phyloP scores from a whole-genome alignment of 371 early-diverging fungal genomes.

The Apophysomyces trapeziformis region DNA sequence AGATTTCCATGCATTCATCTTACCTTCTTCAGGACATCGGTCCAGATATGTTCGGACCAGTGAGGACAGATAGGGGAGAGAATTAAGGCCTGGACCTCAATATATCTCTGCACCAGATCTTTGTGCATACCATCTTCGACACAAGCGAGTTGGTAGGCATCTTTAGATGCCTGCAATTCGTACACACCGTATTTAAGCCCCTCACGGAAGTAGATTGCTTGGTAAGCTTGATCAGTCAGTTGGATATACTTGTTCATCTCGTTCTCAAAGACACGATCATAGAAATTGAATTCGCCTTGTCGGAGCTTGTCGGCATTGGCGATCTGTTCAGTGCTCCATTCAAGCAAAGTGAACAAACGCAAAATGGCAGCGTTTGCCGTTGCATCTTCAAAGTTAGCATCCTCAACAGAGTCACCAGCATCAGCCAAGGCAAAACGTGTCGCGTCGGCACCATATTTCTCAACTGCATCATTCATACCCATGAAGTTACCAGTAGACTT shows the following conservation, averaged over 20 bases:
- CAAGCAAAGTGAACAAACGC: constrained; percentile 90
- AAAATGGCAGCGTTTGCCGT: constrained; percentile 98
- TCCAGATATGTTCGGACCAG: constrained; percentile 93
- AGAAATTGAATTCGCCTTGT: constrained; percentile 61
- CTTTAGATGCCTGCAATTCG: constrained; percentile 90
- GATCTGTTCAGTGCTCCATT: constrained; percentile 82
- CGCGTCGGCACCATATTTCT: constrained; percentile 97
- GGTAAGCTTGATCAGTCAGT: constrained; percentile 80
- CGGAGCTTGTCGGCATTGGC: constrained; percentile 43
- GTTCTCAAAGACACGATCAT: constrained; percentile 86
- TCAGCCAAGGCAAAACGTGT: constrained; percentile 96
- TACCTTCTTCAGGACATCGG: constrained; percentile 74
- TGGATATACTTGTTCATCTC: constrained; percentile 83
- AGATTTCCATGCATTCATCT: not conserved
- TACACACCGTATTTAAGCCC: constrained; percentile 96
- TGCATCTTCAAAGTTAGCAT: constrained; percentile 98
- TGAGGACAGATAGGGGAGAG: constrained; percentile 92
- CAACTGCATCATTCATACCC: constrained; percentile 87
- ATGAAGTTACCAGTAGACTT: constrained; percentile 99
- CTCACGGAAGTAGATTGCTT: constrained; percentile 89
- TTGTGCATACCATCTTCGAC: constrained; percentile 80
- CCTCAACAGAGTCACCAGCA: constrained; percentile 97
- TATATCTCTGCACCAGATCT: constrained; percentile 80
- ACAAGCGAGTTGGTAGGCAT: constrained; percentile 88
- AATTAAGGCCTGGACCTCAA: constrained; percentile 82